Conservation (phyloP, 164 flowering plant genomes). For the Platanus orientalis region DNA sequence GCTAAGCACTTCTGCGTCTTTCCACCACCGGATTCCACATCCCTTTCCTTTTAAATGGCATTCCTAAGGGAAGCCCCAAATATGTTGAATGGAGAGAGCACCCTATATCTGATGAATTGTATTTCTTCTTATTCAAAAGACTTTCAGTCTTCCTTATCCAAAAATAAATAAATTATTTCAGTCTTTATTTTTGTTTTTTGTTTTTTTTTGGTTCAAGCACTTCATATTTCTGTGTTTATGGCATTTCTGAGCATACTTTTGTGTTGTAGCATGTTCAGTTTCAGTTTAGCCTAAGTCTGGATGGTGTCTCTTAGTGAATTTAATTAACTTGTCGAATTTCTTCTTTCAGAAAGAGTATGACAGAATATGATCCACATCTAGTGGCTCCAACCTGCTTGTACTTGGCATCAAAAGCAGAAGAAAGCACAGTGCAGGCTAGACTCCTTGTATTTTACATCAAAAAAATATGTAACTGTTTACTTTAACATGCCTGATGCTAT, state of each 20-base stretch:
- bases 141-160: too few species aligned
- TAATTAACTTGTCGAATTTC: constrained; percentile 8
- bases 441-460: constrained; percentile 75
- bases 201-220: not conserved
- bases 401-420: constrained; percentile 98
- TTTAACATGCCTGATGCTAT: constrained; percentile 5
- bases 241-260: too few species aligned
- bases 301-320: not conserved
- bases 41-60: too few species aligned
- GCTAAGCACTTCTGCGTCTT: too few species aligned
- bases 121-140: too few species aligned
- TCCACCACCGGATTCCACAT: too few species aligned
- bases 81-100: too few species aligned
- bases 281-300: not conserved
- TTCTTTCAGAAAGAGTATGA: constrained; percentile 73
- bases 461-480: constrained; percentile 54
- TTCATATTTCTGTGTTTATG: not conserved
- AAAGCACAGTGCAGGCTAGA: constrained; percentile 92
- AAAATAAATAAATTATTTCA: not conserved
- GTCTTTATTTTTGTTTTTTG: not conserved
- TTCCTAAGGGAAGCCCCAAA: too few species aligned
- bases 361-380: constrained; percentile 91
- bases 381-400: constrained; percentile 95
- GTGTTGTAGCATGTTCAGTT: not conserved
- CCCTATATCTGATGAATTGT: too few species aligned